Percentiles rank a stretch among this genome's conserved stretches.
These are phyloP conservation scores for Cyclospora cayetanensis DNA, from an alignment of 169 alveolate genomes.

Conservation along the genomic window DNA sequence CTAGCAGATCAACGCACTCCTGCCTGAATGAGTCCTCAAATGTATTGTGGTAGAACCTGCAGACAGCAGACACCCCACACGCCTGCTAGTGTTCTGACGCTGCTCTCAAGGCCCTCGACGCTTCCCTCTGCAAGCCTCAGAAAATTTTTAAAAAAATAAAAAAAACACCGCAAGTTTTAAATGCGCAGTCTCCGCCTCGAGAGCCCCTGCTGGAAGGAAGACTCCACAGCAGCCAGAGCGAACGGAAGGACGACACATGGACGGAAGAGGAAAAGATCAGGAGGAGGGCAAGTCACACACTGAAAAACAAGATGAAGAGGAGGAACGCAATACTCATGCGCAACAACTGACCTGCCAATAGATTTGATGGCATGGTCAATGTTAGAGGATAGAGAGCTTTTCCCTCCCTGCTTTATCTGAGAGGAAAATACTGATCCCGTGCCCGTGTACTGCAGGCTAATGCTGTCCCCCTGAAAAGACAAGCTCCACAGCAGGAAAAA, in stretches of 20 bases:
- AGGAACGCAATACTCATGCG: neutral
- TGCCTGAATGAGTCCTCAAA: constrained; percentile 68
- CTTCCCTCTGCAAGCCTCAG: too few relatives aligned
- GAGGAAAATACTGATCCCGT: constrained; percentile 66
- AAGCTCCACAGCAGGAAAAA: neutral
- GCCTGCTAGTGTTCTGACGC: too few relatives aligned
- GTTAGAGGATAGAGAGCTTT: constrained; percentile 1
- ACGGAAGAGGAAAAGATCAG: neutral
- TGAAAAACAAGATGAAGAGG: neutral
- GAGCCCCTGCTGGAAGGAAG: too few relatives aligned
- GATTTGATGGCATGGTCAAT: constrained; percentile 40
- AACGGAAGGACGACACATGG: neutral
- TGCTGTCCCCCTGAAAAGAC: constrained; percentile 59
- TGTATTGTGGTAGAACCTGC: constrained; percentile 62
- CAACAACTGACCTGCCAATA: constrained; percentile 36
- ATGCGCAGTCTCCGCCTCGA: too few relatives aligned
- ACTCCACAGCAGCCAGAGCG: neutral
- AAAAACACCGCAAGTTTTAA: too few relatives aligned
- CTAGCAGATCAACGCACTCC: constrained; percentile 63
- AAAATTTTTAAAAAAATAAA: too few relatives aligned
- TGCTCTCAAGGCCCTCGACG: too few relatives aligned
- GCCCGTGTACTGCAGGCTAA: constrained; percentile 68
- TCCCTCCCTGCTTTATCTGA: constrained; percentile 51
- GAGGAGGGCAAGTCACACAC: neutral
- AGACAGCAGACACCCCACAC: neutral